Evolutionary conservation across 352 stramenopile species (phyloP), one percentile per base, ranked within the genome.

Genomic region (Phytophthora macrochlamydospora): DNA sequence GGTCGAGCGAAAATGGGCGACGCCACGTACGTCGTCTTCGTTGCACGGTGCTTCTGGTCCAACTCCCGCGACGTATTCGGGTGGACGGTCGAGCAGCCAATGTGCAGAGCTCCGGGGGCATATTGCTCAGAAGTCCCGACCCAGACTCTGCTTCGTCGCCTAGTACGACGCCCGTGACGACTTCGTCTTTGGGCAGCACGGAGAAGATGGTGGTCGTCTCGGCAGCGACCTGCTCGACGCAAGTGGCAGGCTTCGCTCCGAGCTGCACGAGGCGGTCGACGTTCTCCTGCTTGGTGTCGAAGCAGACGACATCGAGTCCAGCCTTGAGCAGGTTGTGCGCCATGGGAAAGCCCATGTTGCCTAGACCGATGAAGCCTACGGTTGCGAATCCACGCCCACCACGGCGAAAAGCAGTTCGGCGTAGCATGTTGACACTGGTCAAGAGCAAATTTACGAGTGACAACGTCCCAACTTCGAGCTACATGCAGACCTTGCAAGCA

Each of bases 321-420:
- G 76, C 88, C 55, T 91, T 84, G 31, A 98, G 57, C 37, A 96
- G 65, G 73, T 98, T 97, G 56, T 83, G 72, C 37, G 87, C 85
- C 94, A 98, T 98, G 11, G 87, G 91, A 46, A 89, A 72, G 0
- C 92, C 93, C 92, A 98, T 98, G 67, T 98, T 97, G 29, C 94
- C 94, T 9, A 98, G 75, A 5, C 94, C 92, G 31, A 98, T 84
- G 73, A 98, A 97, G 24, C 90, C 92, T 18, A 98, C 60, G 9
- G 49, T 50, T 28, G 61, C 29, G 38, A 62, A 42, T 4, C n/a
- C 13, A 7, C 42, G 51, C 14, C 29, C n/a, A 3, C 18, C 52
- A 29, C 33, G 54, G 18, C 12, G 28, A 33, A 40, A 24, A n/a
- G 28, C 45, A 53, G 4, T 5, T n/a, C 48, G 32, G 45, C 28